phyloP scores from a whole-genome alignment of 2,329 filamentous ascomycete genomes.

The Myriosclerotinia duriaeana region DNA sequence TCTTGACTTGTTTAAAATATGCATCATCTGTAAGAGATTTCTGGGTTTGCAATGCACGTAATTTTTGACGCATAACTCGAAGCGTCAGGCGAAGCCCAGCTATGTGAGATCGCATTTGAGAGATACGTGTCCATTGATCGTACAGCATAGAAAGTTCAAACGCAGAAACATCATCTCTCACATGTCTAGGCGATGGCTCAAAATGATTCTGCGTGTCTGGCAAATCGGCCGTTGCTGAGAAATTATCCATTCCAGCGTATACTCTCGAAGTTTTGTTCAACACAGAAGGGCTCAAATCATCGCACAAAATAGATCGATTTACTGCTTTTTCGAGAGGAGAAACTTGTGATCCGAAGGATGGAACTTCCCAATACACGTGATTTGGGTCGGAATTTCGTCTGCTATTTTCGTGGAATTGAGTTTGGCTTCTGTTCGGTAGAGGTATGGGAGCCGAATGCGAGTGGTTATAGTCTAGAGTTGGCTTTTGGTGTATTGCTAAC shows the following conservation, averaged over 20 bases:
- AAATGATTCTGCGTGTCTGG: background rate
- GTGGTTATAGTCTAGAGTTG: background rate
- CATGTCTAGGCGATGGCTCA: background rate
- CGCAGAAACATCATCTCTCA: background rate
- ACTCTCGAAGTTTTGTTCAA: too few relatives aligned
- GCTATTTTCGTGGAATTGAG: background rate
- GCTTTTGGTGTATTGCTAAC: accelerated
- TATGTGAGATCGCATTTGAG: background rate
- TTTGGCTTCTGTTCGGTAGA: background rate
- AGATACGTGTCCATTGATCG: background rate
- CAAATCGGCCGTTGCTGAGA: background rate
- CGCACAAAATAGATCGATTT: too few relatives aligned
- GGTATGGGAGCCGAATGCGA: background rate
- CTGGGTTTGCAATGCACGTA: conserved; percentile 18
- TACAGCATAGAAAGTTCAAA: background rate
- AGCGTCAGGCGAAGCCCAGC: background rate
- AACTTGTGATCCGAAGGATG: background rate
- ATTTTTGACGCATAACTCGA: background rate
- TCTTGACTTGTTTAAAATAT: conserved; percentile 23
- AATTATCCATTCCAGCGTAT: background rate
- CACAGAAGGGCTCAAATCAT: background rate
- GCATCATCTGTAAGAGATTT: conserved; percentile 25
- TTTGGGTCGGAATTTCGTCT: background rate
- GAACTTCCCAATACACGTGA: background rate
- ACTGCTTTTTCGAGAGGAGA: background rate